A percentile compares a stretch with the other conserved stretches of the same genome.
phyloP scores from a whole-genome alignment of 345 rosid genomes.

The Aquilaria yunnanensis region DNA sequence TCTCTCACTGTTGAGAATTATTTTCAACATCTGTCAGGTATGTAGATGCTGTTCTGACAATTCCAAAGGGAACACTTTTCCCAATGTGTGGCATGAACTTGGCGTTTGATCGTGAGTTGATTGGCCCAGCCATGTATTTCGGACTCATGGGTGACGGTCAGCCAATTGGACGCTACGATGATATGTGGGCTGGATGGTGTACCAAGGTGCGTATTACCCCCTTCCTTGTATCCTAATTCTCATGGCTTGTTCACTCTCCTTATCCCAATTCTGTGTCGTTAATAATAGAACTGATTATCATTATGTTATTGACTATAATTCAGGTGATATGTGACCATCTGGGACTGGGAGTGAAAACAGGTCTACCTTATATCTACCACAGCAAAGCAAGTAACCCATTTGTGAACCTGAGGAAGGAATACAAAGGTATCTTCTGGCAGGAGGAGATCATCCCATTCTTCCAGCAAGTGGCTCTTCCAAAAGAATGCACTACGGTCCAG shows the following conservation, averaged over 20 bases:
- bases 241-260: too few species aligned
- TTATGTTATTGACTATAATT: neutral
- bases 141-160: slow-evolving; percentile 99
- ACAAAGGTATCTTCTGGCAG: slow-evolving; percentile 94
- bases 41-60: slow-evolving; percentile 86
- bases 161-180: slow-evolving; percentile 90
- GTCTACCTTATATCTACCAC: slow-evolving; percentile 81
- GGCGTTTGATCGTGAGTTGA: slow-evolving; percentile 80
- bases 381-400: slow-evolving; percentile 97
- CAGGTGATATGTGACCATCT: slow-evolving; percentile 88
- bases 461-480: slow-evolving; percentile 55
- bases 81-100: slow-evolving; percentile 99
- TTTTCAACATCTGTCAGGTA: slow-evolving; percentile 33
- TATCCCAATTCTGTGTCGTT: neutral
- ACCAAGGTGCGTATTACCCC: slow-evolving; percentile 37
- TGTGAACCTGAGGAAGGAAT: slow-evolving; percentile 85
- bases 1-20: neutral
- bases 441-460: slow-evolving; percentile 95
- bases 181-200: slow-evolving; percentile 99
- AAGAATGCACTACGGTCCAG: slow-evolving; percentile 75
- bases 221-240: neutral
- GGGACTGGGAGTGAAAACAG: slow-evolving; percentile 85
- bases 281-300: neutral
- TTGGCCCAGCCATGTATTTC: slow-evolving; percentile 99
- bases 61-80: slow-evolving; percentile 90